phyloP scores from a whole-genome alignment of 2,329 filamentous ascomycete species.

The Colletotrichum sublineola region DNA sequence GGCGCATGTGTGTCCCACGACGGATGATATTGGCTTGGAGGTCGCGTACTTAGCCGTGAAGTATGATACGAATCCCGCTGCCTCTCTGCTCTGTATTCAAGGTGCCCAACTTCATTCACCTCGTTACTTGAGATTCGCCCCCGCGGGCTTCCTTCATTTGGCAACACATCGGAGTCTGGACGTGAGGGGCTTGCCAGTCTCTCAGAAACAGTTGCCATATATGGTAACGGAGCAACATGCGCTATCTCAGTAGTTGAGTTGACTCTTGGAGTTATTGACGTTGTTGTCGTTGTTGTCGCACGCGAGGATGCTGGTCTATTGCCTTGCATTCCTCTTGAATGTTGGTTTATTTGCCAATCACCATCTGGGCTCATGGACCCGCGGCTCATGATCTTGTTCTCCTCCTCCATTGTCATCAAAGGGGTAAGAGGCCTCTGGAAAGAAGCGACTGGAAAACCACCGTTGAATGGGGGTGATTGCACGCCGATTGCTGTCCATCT shows the following conservation, averaged over 20 bases:
- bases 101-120: neutral
- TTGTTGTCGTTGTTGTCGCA: neutral
- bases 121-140: neutral
- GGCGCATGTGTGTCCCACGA: neutral
- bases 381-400: slow-evolving; percentile 13
- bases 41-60: slow-evolving; percentile 4
- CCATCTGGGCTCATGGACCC: slow-evolving; percentile 13
- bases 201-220: neutral
- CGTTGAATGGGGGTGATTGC: slow-evolving; percentile 20
- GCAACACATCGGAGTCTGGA: slow-evolving; percentile 19
- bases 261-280: neutral
- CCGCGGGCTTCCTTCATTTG: slow-evolving; percentile 26
- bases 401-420: slow-evolving; percentile 36
- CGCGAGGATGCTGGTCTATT: slow-evolving; percentile 3
- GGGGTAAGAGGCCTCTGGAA: slow-evolving; percentile 14
- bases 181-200: slow-evolving; percentile 6
- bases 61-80: neutral
- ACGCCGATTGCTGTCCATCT: slow-evolving; percentile 33
- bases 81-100: neutral
- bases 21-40: neutral
- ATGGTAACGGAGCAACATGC: neutral
- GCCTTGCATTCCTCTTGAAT: neutral
- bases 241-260: neutral
- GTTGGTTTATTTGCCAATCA: slow-evolving; percentile 10
- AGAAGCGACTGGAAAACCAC: neutral